phyloP scores from a whole-genome alignment of 73 alveolate species.

The Paramecium caudatum region DNA sequence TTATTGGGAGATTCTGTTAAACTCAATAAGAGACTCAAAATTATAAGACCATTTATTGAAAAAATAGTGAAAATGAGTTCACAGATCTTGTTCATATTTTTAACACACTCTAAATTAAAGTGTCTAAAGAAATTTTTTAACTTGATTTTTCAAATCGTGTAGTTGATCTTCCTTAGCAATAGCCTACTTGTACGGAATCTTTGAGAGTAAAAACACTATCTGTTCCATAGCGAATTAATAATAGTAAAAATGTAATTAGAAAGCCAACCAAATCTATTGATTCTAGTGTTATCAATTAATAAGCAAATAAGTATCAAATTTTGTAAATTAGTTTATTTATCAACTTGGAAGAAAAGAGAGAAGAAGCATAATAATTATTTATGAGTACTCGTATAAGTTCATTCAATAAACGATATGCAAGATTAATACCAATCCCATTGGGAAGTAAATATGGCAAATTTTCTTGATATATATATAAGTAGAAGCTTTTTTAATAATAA shows the following conservation, averaged over 20 bases:
- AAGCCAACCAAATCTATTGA: slow-evolving; percentile 33
- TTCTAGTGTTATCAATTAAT: not conserved
- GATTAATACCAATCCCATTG: slow-evolving; percentile 27
- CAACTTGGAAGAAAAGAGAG: slow-evolving; percentile 26
- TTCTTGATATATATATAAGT: too few species aligned
- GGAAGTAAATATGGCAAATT: too few species aligned
- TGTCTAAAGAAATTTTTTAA: not conserved
- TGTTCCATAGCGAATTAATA: not conserved
- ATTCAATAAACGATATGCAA: not conserved
- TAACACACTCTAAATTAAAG: not conserved
- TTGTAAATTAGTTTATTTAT: not conserved
- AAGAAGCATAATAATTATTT: slow-evolving; percentile 19
- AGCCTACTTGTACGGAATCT: not conserved
- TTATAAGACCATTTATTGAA: slow-evolving; percentile 19
- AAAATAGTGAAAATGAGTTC: slow-evolving; percentile 49
- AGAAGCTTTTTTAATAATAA: not conserved
- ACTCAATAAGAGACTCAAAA: not conserved
- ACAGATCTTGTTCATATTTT: not conserved
- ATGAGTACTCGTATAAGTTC: not conserved
- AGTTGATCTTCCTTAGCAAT: not conserved
- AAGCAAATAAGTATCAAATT: not conserved
- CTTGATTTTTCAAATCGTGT: not conserved
- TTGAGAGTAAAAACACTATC: not conserved
- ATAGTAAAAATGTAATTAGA: not conserved
- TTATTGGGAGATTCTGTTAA: slow-evolving; percentile 6